Evolutionary conservation across 1,284 basidiomycete species (phyloP), one percentile per base, ranked within the genome.

Genomic region (Heterobasidion annosum): DNA sequence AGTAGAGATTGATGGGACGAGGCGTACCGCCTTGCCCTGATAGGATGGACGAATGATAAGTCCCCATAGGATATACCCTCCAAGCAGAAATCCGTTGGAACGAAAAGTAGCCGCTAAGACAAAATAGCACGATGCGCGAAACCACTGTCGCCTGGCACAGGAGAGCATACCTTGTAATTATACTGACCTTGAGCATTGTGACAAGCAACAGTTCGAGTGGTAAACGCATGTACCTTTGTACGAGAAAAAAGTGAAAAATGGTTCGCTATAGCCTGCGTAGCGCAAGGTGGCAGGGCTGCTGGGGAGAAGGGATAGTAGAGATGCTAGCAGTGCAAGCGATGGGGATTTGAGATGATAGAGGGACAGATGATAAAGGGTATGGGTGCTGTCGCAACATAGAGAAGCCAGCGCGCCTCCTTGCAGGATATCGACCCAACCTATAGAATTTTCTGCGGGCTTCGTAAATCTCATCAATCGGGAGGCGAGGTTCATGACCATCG

Each of bases 171-270:
- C 83, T 83, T 50, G 15, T 9, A 56, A 50, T 6, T 34, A 51
- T 13, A 16, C n/a, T 25, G 8, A 47, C 25, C 48, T 50, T 57
- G 42, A 53, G 57, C 47, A 47, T 34, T 34, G 53, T 37, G 50
- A 37, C 44, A 51, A 35, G 33, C 40, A 40, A 40, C 10, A n/a
- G 4, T n/a, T 8, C 37, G 34, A 49, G 32, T 34, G 19, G 48
- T 32, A 48, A 34, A n/a, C 7, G 46, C 33, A 50, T 69, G 65
- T 64, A 73, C 92, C 93, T 63, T 70, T 72, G 63, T 95, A 93
- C 0, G 89, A 85, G 13, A 88, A 69, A 54, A 82, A 78, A 0
- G 94, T 88, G 68, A 89, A 96, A 65, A 93, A 87, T 0, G 93
- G 85, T 64, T 98, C 96, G 46, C 77, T 84, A 63, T 91, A 96